Conservation (phyloP, 306 rosid genomes). For the Vigna reflexopilosa region DNA sequence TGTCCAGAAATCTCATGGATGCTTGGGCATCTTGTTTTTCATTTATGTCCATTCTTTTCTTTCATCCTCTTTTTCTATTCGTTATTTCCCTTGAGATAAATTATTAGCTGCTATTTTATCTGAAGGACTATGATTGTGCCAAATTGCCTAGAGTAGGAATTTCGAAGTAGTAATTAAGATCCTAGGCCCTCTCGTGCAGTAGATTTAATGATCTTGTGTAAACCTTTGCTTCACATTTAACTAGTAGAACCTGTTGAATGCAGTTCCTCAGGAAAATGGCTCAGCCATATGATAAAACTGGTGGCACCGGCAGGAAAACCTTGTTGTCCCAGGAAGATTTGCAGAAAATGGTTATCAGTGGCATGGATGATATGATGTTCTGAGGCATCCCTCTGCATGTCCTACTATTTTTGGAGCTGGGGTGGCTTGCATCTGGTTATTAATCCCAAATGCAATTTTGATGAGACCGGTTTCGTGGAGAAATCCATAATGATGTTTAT, state of each 20-base stretch:
- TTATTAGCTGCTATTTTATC: constrained; percentile 11
- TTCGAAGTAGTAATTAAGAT: constrained; percentile 1
- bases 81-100: constrained; percentile 15
- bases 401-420: background rate
- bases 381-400: constrained; percentile 36
- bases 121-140: constrained; percentile 2
- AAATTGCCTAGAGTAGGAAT: background rate
- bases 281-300: constrained; percentile 89
- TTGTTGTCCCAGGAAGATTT: constrained; percentile 81
- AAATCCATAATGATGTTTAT: background rate
- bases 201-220: background rate
- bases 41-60: background rate
- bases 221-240: background rate
- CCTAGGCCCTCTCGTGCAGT: background rate
- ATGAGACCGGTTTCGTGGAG: constrained; percentile 8
- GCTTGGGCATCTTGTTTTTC: background rate
- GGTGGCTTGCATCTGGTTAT: constrained; percentile 23
- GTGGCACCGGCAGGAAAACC: constrained; percentile 75
- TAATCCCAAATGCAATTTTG: constrained; percentile 18
- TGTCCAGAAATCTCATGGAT: constrained; percentile 16
- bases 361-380: constrained; percentile 58
- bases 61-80: background rate
- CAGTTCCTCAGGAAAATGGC: constrained; percentile 99
- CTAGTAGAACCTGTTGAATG: constrained; percentile 30
- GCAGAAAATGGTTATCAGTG: constrained; percentile 70